These are phyloP conservation scores for Andrographis paniculata DNA, from an alignment of 305 asterid species.

Conservation along the genomic window DNA sequence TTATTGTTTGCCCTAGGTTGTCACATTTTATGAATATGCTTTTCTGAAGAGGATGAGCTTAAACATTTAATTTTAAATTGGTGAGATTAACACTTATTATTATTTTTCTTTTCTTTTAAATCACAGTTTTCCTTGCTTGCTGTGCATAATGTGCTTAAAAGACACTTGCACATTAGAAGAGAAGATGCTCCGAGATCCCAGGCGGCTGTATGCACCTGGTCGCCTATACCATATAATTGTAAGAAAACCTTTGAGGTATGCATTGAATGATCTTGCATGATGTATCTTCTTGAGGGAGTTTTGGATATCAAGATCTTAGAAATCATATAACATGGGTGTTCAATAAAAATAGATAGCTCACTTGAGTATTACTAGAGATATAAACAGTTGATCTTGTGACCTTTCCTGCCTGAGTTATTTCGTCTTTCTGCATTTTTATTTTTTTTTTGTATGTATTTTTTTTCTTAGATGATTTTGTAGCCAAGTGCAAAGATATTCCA, in stretches of 20 bases:
- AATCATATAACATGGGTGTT: too few relatives aligned
- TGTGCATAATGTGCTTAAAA: conserved; percentile 90
- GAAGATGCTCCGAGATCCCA: conserved; percentile 92
- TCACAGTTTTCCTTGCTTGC: conserved; percentile 88
- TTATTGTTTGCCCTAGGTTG: neutral
- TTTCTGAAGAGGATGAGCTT: neutral
- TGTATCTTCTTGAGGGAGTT: conserved; percentile 1
- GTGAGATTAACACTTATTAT: too few relatives aligned
- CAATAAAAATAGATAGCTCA: too few relatives aligned
- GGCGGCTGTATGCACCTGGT: conserved; percentile 96
- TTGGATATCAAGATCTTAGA: neutral
- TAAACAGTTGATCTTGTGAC: too few relatives aligned
- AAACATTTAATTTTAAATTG: too few relatives aligned
- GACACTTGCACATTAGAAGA: conserved; percentile 93
- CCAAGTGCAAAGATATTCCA: neutral
- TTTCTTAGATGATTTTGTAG: too few relatives aligned
- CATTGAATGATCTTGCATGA: neutral
- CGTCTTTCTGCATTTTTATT: too few relatives aligned
- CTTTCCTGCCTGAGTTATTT: too few relatives aligned
- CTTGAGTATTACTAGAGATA: too few relatives aligned
- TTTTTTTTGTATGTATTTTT: too few relatives aligned
- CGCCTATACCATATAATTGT: conserved; percentile 96
- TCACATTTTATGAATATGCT: too few relatives aligned
- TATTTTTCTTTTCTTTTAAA: too few relatives aligned
- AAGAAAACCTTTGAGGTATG: conserved; percentile 88